Conservation (phyloP, 306 rosid genomes). For the Leucaena leucocephala region DNA sequence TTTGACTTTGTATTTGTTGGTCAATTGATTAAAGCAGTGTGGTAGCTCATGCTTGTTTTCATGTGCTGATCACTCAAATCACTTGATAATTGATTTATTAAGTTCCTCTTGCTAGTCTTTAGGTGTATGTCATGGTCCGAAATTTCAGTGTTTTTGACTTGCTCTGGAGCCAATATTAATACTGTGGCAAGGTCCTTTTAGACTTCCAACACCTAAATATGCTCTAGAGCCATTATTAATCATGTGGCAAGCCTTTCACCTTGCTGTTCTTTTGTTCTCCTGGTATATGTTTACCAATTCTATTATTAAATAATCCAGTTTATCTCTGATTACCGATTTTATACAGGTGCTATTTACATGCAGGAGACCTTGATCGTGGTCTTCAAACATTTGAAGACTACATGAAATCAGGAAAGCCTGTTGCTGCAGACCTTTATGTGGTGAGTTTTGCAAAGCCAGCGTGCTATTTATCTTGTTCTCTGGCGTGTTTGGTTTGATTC, state of each 20-base stretch:
- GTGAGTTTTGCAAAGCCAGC: constrained; percentile 52
- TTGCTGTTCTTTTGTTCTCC: constrained; percentile 25
- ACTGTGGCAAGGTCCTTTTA: background rate
- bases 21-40: background rate
- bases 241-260: background rate
- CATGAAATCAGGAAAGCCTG: constrained; percentile 44
- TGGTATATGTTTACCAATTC: constrained; percentile 8
- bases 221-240: background rate
- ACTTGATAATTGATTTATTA: constrained; percentile 15
- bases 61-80: constrained; percentile 6
- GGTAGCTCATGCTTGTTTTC: background rate
- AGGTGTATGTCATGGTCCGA: constrained; percentile 29
- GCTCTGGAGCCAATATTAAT: background rate
- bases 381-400: constrained; percentile 59
- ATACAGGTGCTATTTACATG: constrained; percentile 75
- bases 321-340: constrained; percentile 33
- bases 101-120: constrained; percentile 13
- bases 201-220: background rate
- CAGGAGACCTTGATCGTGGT: constrained; percentile 80
- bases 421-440: constrained; percentile 55
- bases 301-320: constrained; percentile 19
- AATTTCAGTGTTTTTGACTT: constrained; percentile 12
- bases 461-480: background rate
- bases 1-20: constrained; percentile 19
- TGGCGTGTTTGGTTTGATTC: background rate